phyloP scores from a whole-genome alignment of 1,139 yeast genomes.

The Lodderomyces metapsilosis region DNA sequence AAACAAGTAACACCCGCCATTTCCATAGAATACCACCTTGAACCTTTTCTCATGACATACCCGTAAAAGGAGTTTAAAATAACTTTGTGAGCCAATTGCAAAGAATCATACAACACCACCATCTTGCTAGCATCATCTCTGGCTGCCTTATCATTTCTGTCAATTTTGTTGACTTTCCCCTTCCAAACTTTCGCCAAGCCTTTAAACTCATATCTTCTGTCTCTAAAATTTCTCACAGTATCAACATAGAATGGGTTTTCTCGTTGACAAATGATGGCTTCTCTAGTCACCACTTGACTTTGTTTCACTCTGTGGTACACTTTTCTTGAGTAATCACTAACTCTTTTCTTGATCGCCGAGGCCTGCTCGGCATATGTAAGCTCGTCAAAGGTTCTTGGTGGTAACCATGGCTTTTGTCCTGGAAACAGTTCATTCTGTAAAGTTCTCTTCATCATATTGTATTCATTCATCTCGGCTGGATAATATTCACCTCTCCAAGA shows the following conservation, averaged over 20 bases:
- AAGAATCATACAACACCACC: conserved; percentile 90
- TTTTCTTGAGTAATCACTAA: conserved; percentile 83
- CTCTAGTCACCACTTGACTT: conserved; percentile 83
- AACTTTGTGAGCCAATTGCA: conserved; percentile 96
- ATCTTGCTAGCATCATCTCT: conserved; percentile 87
- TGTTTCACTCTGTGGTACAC: conserved; percentile 80
- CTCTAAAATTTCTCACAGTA: conserved; percentile 92
- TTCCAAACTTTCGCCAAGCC: conserved; percentile 95
- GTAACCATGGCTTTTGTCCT: conserved; percentile 53
- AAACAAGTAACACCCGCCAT: conserved; percentile 99
- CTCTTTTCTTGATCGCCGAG: conserved; percentile 65
- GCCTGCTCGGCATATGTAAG: conserved; percentile 79
- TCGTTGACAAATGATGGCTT: conserved; percentile 93
- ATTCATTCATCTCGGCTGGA: conserved; percentile 91
- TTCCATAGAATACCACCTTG: conserved; percentile 99
- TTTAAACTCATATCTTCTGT: conserved; percentile 93
- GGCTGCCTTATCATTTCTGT: conserved; percentile 52
- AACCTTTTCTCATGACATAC: conserved; percentile 98
- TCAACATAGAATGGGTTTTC: conserved; percentile 97
- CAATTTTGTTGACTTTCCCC: conserved; percentile 63
- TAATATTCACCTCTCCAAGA: conserved; percentile 97
- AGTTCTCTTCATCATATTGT: conserved; percentile 84
- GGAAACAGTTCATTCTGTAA: conserved; percentile 79
- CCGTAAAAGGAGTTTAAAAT: conserved; percentile 97
- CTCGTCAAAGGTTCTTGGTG: conserved; percentile 68